Conservation (phyloP, 495 filamentous ascomycete genomes). For the Endocarpon pusillum region DNA sequence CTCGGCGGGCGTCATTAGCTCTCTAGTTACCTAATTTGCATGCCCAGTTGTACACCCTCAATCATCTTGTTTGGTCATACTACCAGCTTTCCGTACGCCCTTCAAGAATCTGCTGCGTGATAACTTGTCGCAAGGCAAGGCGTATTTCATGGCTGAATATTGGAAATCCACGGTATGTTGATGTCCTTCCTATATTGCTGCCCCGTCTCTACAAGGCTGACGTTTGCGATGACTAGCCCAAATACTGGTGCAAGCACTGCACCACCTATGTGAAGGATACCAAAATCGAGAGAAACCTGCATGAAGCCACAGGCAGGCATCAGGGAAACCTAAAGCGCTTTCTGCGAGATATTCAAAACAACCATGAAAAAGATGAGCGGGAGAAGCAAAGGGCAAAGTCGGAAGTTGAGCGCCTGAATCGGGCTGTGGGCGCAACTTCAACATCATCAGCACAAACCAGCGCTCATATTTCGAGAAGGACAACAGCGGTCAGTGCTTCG, state of each 20-base stretch:
- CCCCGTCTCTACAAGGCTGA: slow-evolving; percentile 1
- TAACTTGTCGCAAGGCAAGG: too few relatives aligned
- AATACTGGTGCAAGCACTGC: slow-evolving; percentile 98
- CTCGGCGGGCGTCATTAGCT: too few relatives aligned
- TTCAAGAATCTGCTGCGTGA: too few relatives aligned
- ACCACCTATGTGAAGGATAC: slow-evolving; percentile 82
- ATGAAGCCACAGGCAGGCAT: slow-evolving; percentile 79
- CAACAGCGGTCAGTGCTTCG: slow-evolving; percentile 6
- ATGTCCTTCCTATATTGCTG: not conserved
- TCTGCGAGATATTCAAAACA: slow-evolving; percentile 68
- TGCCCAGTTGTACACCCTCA: too few relatives aligned
- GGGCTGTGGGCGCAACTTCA: slow-evolving; percentile 38
- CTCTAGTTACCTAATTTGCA: too few relatives aligned
- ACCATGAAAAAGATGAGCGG: slow-evolving; percentile 56
- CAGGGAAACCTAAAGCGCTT: slow-evolving; percentile 81
- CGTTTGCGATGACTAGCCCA: slow-evolving; percentile 35
- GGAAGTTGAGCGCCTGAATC: slow-evolving; percentile 76
- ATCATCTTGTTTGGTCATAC: too few relatives aligned
- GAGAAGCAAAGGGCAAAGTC: slow-evolving; percentile 67
- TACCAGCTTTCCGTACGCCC: too few relatives aligned
- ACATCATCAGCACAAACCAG: slow-evolving; percentile 12
- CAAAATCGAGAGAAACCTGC: slow-evolving; percentile 70
- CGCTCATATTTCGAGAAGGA: slow-evolving; percentile 10
- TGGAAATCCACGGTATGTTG: slow-evolving; percentile 83
- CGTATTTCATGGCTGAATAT: slow-evolving; percentile 99